These are phyloP conservation scores for Oryza officinalis DNA, from an alignment of 176 grass and related monocot genomes.

Conservation along the genomic window DNA sequence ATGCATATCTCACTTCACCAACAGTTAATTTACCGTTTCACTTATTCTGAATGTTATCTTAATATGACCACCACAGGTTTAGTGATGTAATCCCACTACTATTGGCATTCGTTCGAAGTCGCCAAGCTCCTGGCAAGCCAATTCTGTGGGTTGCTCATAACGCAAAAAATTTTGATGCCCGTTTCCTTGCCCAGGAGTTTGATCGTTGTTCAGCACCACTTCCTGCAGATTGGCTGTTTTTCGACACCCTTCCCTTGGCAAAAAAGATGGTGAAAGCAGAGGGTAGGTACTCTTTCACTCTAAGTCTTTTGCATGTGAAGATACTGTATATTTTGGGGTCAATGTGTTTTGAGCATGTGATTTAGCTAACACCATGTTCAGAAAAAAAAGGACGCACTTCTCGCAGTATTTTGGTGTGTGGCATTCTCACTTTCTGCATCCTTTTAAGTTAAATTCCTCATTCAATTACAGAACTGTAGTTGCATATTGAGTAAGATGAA, in stretches of 20 bases:
- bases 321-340: background rate
- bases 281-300: slow-evolving; percentile 43
- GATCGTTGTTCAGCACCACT: slow-evolving; percentile 52
- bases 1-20: background rate
- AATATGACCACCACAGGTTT: slow-evolving; percentile 59
- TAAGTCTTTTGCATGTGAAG: background rate
- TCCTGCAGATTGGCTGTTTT: slow-evolving; percentile 70
- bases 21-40: background rate
- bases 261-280: slow-evolving; percentile 49
- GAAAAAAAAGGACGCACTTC: background rate
- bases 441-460: background rate
- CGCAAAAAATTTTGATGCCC: slow-evolving; percentile 60
- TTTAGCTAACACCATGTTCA: slow-evolving; percentile 18
- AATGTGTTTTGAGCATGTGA: slow-evolving; percentile 7
- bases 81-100: slow-evolving; percentile 63
- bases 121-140: slow-evolving; percentile 64
- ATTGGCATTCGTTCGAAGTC: slow-evolving; percentile 59
- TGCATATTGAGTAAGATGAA: background rate
- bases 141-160: slow-evolving; percentile 81
- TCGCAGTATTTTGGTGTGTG: background rate
- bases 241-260: slow-evolving; percentile 59
- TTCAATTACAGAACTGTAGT: background rate
- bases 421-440: background rate
- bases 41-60: slow-evolving; percentile 23
- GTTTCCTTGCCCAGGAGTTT: slow-evolving; percentile 69